Evolutionary conservation across 2,329 filamentous ascomycete species (phyloP).

Genomic region (Pyrenochaeta sp.): DNA sequence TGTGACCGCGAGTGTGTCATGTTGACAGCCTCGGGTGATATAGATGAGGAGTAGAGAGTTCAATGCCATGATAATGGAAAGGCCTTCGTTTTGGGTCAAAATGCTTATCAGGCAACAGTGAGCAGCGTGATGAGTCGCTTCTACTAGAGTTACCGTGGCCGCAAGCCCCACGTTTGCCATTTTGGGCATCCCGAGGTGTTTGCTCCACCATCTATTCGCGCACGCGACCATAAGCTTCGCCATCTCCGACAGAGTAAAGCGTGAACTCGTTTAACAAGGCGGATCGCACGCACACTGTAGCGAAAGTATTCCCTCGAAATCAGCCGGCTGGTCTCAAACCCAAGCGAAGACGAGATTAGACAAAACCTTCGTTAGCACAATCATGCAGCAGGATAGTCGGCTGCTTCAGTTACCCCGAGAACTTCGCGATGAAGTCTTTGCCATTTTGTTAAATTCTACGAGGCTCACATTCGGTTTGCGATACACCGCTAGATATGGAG

Average conservation of each 20-base stretch:
- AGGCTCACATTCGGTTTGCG: constrained; percentile 21
- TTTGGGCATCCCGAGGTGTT: constrained; percentile 1
- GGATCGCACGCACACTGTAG: neutral
- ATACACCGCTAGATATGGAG: constrained; percentile 19
- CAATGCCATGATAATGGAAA: neutral
- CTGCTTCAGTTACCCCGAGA: constrained; percentile 18
- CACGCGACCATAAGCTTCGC: neutral
- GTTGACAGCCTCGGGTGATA: neutral
- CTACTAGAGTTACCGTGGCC: neutral
- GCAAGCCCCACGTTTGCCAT: neutral
- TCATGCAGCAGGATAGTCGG: constrained; percentile 4
- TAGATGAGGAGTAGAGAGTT: too few species aligned
- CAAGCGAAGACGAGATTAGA: neutral
- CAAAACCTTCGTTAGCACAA: neutral
- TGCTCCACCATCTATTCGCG: neutral
- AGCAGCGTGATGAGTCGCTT: neutral
- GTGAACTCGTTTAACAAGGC: neutral
- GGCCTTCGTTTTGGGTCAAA: neutral
- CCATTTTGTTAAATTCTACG: constrained; percentile 20
- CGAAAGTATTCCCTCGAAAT: neutral
- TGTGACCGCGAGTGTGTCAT: neutral
- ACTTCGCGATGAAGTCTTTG: constrained; percentile 21
- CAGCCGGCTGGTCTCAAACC: neutral
- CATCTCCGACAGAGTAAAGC: neutral
- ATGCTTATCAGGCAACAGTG: neutral